Evolutionary conservation across 2,329 filamentous ascomycete species (phyloP), one percentile per base, ranked within the genome.

Genomic region (Microdochium nivale): DNA sequence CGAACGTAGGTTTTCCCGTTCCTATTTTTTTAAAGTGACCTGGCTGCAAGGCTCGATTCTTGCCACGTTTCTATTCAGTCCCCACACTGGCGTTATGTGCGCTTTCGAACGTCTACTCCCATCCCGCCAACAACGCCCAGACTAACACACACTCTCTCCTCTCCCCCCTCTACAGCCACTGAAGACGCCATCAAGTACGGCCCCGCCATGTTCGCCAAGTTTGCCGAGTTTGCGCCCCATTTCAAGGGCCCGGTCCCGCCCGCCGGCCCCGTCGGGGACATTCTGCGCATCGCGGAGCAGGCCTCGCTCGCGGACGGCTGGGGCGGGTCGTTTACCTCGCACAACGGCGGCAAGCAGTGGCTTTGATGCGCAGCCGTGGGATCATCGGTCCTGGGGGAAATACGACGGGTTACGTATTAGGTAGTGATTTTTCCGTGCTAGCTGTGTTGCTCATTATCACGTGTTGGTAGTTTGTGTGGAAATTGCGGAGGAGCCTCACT

Each of bases 271-370:
- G 53, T 62, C 14, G 58, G 50, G 21, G 30, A 24, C 23, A 48
- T 63, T 9, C 21, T 58, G 49, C 40, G 49, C 9, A 56, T 62
- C 24, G 54, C 59, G 24, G 48, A 62, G 25, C 61, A 58, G 23
- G 60, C 56, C 9, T 67, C 62, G 0, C 52, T 61, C 10, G 71
- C 74, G 47, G 66, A 60, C 37, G 74, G 72, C 0, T 56, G 73
- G 57, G 77, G 69, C 2, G 80, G 81, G 2, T 61, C 65, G 0
- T 81, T 79, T 56, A 55, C 83, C 1, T 79, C 77, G 25, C 79
- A 84, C 33, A 58, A 70, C 52, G 77, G 79, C 3, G 77, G 68
- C 55, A 74, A 78, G 62, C 67, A 74, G 51, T 81, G 77, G 78
- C 46, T 81, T 9, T 80, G 58, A 61, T 30, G n/a, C 11, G 27